Conservation (phyloP, 768 basidiomycete genomes). For the Brasilioporus rufonigricans region DNA sequence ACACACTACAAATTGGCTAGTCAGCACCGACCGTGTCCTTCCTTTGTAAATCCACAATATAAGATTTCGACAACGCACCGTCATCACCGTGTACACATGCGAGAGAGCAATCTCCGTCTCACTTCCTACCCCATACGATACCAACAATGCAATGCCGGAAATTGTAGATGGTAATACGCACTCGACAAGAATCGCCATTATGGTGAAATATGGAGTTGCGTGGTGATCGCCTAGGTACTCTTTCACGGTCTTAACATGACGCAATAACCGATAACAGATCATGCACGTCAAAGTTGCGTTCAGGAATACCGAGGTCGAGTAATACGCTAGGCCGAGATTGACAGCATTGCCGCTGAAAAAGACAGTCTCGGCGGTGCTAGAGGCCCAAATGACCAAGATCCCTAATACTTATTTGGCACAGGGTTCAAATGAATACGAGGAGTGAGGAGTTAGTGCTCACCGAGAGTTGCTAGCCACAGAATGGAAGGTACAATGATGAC, state of each 20-base stretch:
- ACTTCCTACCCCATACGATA: background rate
- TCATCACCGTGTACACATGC: background rate
- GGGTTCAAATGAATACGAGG: background rate
- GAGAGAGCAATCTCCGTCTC: background rate
- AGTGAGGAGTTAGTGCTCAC: background rate
- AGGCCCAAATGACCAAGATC: background rate
- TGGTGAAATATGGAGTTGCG: background rate
- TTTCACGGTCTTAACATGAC: background rate
- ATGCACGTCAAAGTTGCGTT: background rate
- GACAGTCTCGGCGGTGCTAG: background rate
- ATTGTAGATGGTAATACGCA: background rate
- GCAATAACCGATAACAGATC: background rate
- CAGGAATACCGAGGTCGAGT: background rate
- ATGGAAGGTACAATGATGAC: conserved; percentile 8
- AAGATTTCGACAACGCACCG: background rate
- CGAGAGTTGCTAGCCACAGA: conserved; percentile 12
- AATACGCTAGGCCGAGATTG: background rate
- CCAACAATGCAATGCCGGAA: background rate
- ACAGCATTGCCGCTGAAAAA: background rate
- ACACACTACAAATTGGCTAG: conserved; percentile 1
- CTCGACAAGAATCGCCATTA: background rate
- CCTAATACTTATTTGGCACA: conserved; percentile 5
- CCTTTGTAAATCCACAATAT: too few species aligned
- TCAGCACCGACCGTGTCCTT: too few species aligned
- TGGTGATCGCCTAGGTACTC: background rate